A percentile compares a stretch with the other conserved stretches of the same genome.
phyloP scores from a whole-genome alignment of 108 stramenopile genomes.

The Cyclotella sp. region DNA sequence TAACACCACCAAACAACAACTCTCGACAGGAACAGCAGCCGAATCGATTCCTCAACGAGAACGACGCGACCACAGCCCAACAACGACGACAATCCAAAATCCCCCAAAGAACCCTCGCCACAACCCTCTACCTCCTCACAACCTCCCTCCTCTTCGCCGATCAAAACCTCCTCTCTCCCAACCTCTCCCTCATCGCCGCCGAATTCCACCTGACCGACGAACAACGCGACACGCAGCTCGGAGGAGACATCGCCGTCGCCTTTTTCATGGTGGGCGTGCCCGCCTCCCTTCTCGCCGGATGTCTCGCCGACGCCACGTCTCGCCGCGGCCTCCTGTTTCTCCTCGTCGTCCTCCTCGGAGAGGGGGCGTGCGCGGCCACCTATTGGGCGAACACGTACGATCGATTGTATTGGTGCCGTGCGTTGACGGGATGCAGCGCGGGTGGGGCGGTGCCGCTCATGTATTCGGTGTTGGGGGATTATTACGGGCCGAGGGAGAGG shows the following conservation, averaged over 20 bases:
- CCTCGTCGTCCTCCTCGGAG: slow-evolving; percentile 77
- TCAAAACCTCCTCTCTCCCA: slow-evolving; percentile 88
- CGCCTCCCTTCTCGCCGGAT: slow-evolving; percentile 72
- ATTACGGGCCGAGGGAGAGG: slow-evolving; percentile 68
- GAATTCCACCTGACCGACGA: slow-evolving; percentile 80
- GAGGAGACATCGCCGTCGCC: slow-evolving; percentile 83
- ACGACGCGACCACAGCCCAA: background rate
- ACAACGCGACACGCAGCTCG: slow-evolving; percentile 82
- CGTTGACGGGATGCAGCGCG: slow-evolving; percentile 80
- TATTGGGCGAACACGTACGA: slow-evolving; percentile 70
- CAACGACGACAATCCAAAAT: background rate
- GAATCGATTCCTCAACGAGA: background rate
- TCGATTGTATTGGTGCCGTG: slow-evolving; percentile 76
- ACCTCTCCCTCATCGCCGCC: slow-evolving; percentile 65
- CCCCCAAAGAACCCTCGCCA: slow-evolving; percentile 36
- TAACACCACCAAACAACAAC: no score
- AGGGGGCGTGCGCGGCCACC: slow-evolving; percentile 77
- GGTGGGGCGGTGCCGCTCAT: slow-evolving; percentile 88
- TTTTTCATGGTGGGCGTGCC: slow-evolving; percentile 86
- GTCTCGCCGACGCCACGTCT: slow-evolving; percentile 41
- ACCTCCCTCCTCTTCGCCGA: slow-evolving; percentile 85
- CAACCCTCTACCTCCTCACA: slow-evolving; percentile 67
- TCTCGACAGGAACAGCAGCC: no score
- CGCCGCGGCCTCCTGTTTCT: slow-evolving; percentile 63
- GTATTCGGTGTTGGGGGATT: slow-evolving; percentile 85